phyloP scores from a whole-genome alignment of 2,329 filamentous ascomycete genomes.

The Venturia aucupariae region DNA sequence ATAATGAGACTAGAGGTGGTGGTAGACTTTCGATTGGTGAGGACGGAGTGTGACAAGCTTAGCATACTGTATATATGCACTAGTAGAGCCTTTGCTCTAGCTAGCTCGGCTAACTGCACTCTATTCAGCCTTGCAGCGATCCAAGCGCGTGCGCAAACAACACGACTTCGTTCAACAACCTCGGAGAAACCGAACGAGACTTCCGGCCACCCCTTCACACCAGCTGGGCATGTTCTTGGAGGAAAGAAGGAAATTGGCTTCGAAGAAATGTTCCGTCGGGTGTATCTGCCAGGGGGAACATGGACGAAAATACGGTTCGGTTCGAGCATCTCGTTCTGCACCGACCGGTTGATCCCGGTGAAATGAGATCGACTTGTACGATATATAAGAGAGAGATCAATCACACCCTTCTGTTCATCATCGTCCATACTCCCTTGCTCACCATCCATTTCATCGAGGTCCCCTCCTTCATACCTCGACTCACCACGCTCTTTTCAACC shows the following conservation, averaged over 20 bases:
- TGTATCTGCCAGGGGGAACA: not conserved
- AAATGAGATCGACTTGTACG: not conserved
- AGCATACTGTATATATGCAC: not conserved
- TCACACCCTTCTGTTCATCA: no score
- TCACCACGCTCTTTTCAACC: not conserved
- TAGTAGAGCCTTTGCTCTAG: no score
- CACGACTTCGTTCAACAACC: not conserved
- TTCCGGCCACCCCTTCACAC: not conserved
- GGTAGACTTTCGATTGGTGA: not conserved
- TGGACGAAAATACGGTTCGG: not conserved
- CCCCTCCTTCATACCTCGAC: not conserved
- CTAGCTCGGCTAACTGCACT: not conserved
- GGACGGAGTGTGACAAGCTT: not conserved
- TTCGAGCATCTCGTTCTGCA: not conserved
- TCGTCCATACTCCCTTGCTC: no score
- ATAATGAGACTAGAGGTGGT: not conserved
- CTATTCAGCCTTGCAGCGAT: not conserved
- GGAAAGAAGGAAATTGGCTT: not conserved
- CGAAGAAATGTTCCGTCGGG: not conserved
- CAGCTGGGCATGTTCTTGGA: not conserved
- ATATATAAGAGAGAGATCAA: not conserved
- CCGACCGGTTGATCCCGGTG: not conserved
- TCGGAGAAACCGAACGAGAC: not conserved
- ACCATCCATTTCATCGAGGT: not conserved
- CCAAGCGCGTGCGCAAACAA: not conserved